These are phyloP conservation scores for Candida xiaguanensis DNA, from an alignment of 805 yeast species.

Conservation along the genomic window DNA sequence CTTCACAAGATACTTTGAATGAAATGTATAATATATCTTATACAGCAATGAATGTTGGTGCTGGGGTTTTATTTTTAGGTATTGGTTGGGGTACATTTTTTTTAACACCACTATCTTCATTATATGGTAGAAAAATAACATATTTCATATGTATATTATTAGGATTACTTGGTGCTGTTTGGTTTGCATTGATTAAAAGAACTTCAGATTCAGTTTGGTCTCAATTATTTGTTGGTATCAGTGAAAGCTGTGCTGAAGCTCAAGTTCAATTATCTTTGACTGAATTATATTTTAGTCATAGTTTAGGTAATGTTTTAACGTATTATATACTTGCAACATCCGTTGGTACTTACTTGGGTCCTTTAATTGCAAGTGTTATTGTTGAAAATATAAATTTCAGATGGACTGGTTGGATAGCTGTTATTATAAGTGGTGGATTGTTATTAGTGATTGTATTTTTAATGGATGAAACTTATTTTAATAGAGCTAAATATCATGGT, in stretches of 20 bases:
- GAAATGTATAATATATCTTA: conserved; percentile 40
- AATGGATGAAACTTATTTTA: conserved; percentile 56
- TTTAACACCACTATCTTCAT: conserved; percentile 42
- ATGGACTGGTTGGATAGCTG: conserved; percentile 52
- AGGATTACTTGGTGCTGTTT: conserved; percentile 41
- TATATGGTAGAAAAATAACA: conserved; percentile 44
- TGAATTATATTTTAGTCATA: conserved; percentile 38
- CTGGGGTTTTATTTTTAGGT: conserved; percentile 45
- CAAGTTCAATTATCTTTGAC: conserved; percentile 36
- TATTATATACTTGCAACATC: conserved; percentile 53
- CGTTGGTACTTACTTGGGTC: conserved; percentile 54
- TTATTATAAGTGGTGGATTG: conserved; percentile 41
- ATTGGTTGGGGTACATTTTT: conserved; percentile 43
- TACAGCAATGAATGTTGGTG: conserved; percentile 45
- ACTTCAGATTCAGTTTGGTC: conserved; percentile 45
- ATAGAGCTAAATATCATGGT: conserved; percentile 21
- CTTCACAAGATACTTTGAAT: conserved; percentile 45
- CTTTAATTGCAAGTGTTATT: conserved; percentile 57
- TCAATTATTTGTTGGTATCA: conserved; percentile 40
- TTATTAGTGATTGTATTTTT: conserved; percentile 38
- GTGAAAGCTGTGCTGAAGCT: conserved; percentile 43
- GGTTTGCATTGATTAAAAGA: conserved; percentile 36
- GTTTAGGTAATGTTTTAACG: conserved; percentile 47
- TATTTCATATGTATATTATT: conserved; percentile 38
- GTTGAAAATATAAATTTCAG: conserved; percentile 47